phyloP scores from a whole-genome alignment of 345 rosid genomes.

The Eutrema heterophyllum region DNA sequence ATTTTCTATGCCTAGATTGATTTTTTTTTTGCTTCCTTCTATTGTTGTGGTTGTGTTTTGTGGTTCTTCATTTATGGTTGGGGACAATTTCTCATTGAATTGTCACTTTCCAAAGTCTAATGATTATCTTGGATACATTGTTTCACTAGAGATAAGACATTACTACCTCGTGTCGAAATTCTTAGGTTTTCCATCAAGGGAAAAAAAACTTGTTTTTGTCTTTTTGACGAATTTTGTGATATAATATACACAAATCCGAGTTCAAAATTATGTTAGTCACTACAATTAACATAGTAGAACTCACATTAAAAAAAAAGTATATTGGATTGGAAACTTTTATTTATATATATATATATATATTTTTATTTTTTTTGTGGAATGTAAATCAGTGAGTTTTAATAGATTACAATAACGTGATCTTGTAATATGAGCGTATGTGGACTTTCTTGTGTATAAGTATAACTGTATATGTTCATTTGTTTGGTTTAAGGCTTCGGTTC shows the following conservation, averaged over 20 bases:
- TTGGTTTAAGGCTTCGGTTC: too few relatives aligned
- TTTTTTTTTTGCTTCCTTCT: background rate
- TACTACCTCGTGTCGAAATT: background rate
- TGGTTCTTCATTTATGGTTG: background rate
- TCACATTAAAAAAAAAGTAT: too few relatives aligned
- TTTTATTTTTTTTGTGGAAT: too few relatives aligned
- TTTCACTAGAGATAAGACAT: background rate
- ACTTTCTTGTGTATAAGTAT: too few relatives aligned
- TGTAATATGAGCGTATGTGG: too few relatives aligned
- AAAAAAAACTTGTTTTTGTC: background rate
- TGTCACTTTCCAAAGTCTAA: background rate
- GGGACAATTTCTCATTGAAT: background rate
- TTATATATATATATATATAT: too few relatives aligned
- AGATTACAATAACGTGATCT: too few relatives aligned
- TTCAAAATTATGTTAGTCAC: background rate
- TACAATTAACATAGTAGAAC: too few relatives aligned
- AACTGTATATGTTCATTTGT: too few relatives aligned
- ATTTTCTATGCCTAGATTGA: background rate
- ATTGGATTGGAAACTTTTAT: too few relatives aligned
- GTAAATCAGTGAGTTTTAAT: too few relatives aligned
- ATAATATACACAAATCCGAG: background rate
- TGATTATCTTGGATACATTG: background rate
- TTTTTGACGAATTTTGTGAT: background rate
- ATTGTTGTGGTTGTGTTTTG: background rate
- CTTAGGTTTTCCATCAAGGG: background rate